Conservation (phyloP, 2,329 filamentous ascomycete species). For the Arthrinium puccinioides region DNA sequence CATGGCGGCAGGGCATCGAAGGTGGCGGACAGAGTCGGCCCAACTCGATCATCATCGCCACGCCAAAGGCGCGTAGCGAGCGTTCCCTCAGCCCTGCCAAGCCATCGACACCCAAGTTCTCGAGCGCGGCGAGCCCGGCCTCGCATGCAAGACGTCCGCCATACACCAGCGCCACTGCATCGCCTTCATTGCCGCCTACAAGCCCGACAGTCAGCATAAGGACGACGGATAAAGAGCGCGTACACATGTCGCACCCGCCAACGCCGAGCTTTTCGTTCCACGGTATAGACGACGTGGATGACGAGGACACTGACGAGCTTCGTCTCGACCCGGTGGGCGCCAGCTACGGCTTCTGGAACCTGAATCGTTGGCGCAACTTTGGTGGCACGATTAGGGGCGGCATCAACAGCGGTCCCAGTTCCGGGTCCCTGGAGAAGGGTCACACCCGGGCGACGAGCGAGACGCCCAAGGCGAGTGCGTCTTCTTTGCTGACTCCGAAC, state of each 20-base stretch:
- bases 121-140: constrained; percentile 30
- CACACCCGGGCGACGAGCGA: constrained; percentile 1
- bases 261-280: constrained; percentile 49
- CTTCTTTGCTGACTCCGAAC: constrained; percentile 5
- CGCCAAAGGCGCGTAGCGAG: constrained; percentile 37
- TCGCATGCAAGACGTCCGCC: constrained; percentile 39
- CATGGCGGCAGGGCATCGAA: constrained; percentile 70
- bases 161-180: constrained; percentile 22
- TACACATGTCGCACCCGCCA: constrained; percentile 26
- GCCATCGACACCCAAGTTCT: constrained; percentile 27
- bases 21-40: constrained; percentile 27
- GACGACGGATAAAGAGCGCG: constrained; percentile 5
- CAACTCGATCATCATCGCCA: constrained; percentile 22
- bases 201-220: constrained; percentile 15
- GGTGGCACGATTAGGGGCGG: constrained; percentile 1
- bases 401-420: not conserved
- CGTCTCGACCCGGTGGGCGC: constrained; percentile 30
- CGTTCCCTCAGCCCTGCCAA: constrained; percentile 50
- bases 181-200: not conserved
- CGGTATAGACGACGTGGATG: constrained; percentile 31
- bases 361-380: constrained; percentile 44
- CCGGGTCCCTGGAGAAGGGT: not conserved
- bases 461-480: not conserved
- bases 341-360: constrained; percentile 49
- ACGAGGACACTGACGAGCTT: constrained; percentile 27